Evolutionary conservation across 2,329 filamentous ascomycete genomes (phyloP), one percentile per base, ranked within the genome.

Genomic region (Claviceps africana): DNA sequence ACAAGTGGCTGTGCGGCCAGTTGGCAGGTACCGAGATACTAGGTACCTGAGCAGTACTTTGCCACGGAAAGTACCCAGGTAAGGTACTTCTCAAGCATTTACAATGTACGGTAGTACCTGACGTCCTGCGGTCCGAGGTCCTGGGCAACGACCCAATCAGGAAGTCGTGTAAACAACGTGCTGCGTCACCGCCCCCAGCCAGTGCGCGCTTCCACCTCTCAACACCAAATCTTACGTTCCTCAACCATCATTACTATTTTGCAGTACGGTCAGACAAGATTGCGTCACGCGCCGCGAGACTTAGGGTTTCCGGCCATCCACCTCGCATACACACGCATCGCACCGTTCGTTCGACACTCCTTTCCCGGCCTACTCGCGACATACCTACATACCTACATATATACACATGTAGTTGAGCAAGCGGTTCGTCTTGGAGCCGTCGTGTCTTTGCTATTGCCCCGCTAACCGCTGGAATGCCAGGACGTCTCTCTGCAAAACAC

Each of bases 401-500:
- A 9, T 25, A 5, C 25, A 25, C 25, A 25, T 37, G 35, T 39
- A 44, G 30, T 9, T 30, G 31, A 35, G 42, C 7, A 51, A 40
- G 19, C 21, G 35, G 44, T 51, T 44, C 15, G 42, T 44, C 13
- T n/a, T 33, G 4, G 21, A 33, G 17, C 13, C 13, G 30, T 31
- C 43, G 11, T 22, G 50, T 51, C 43, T 47, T 15, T 44, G 15
- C 39, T 31, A 68, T 70, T 66, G 65, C 67, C 67, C 65, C 64
- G 67, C 68, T 70, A 68, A 70, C 67, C 56, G 51, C 54, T 67
- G 67, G 68, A 70, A 70, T 70, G 67, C 56, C 65, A 17, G 25
- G 8, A 19, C 19, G 13, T 25, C 10, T 44, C 50, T 33, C 21
- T 50, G 37, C 45, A 21, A 56, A 51, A 48, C 42, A 51, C 47